Base-by-base conservation (phyloP, 73 alveolate genomes). In the Stentor roeselii region DNA sequence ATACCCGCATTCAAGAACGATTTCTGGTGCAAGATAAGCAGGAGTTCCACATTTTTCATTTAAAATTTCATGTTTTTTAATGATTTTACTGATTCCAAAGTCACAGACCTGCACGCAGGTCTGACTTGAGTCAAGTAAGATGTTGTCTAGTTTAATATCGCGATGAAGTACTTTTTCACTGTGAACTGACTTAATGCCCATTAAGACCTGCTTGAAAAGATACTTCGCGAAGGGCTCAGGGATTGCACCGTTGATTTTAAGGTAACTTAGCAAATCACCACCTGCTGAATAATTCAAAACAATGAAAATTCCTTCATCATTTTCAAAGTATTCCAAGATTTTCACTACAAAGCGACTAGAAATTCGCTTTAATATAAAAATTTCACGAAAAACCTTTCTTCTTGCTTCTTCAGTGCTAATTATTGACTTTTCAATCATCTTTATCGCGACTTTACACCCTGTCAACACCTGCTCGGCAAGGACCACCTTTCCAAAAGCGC, bases 31-130 rank as follows among this genome's bases (percentile, higher is more conserved):
- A 14, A 97, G 98, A 90, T 97, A 97, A 3, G 98, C 97, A 32
- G 99, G 99, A 3, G 99, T 97, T n/a, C 99, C 99, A 84, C 99
- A 97, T 31, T 97, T 90, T 83, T 99, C 99, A 3, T 99, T 97
- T 34, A 94, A 89, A 87, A 97, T 95, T 76, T 93, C 90, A 78
- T 96, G 98, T 59, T 92, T 97, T 1, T 92, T 86, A 35, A 95
- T 75, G 86, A 97, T 95, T 88, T 96, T 95, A 76, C 98, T 98
- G 35, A 97, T 90, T 34, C 99, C 99, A 86, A 97, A 97, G 88
- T 97, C 99, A 27, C 98, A 88, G 60, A 97, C 96, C 89, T 97
- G 95, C 42, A 97, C 92, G 77, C 86, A 90, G 39, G 87, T 94
- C 77, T 97, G 98, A 35, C 92, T 91, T 27, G 98, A 83, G 42